Evolutionary conservation across 345 rosid species (phyloP), one percentile per base, ranked within the genome.

Genomic region (Adansonia digitata): DNA sequence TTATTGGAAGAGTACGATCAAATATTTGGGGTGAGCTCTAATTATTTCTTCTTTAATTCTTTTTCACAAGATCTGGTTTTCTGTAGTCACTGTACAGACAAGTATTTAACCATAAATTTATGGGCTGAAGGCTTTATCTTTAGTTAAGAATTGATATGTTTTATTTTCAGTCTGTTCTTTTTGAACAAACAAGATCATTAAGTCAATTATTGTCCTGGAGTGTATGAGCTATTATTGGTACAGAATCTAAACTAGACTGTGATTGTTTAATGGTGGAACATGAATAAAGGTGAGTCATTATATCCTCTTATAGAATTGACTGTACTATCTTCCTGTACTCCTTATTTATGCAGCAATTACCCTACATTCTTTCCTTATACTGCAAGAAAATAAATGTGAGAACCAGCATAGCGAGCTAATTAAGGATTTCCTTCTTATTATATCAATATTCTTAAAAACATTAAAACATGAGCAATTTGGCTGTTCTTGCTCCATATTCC

Each of bases 1-100:
- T 84, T 95, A 77, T 57, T 95, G 82, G 99, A 93, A 78, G 93
- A 95, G 81, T 93, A 93, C 81, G 88, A 85, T 37, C 88, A 76
- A n/a, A 90, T 95, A 75, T 95, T 95, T 78, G 90, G 97, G 81
- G 99, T 95, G 86, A 86, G 96, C 77, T 31, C 53, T 60, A 52
- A 52, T 55, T 59, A 49, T 77, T 74, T 55, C 51, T 77, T 49
- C 64, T 63, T 35, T 27, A 7, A 31, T 27, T 56, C 40, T 66
- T 55, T 43, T 62, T n/a, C n/a, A n/a, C n/a, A n/a, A n/a, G 42
- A 52, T 57, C 43, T 74, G 66, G 59, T 59, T 60, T 75, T 31
- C 18, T 56, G 45, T 52, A 61, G 74, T 43, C 63, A 17, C 24
- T 35, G 3, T 37, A 71, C 5, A 18, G 26, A 69, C 59, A 48